A percentile compares a stretch with the other conserved stretches of the same genome.
phyloP scores from a whole-genome alignment of 768 basidiomycete species.

The Leccinum olivaceopallidum region DNA sequence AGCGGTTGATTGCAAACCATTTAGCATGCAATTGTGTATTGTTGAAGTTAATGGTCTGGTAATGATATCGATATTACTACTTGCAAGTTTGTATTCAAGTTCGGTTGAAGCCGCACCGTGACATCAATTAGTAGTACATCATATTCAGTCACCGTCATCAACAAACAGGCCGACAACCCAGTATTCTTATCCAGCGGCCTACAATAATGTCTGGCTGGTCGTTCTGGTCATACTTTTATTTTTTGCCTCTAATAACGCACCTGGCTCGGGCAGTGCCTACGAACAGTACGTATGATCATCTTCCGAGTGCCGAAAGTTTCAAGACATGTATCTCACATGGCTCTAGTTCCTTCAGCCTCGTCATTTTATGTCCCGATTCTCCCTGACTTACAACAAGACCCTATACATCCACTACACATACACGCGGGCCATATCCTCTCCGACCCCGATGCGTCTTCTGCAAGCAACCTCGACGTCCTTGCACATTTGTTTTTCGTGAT shows the following conservation, averaged over 20 bases:
- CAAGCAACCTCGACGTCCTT: constrained; percentile 57
- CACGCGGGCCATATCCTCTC: constrained; percentile 86
- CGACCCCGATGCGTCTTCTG: constrained; percentile 59
- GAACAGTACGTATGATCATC: constrained; percentile 39
- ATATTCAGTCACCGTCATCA: neutral
- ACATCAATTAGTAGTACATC: neutral
- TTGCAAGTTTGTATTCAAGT: neutral
- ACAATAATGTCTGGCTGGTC: constrained; percentile 4
- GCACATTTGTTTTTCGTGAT: constrained; percentile 89
- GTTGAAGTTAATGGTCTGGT: too few relatives aligned
- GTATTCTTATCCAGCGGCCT: constrained; percentile 1
- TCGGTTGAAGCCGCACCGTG: neutral
- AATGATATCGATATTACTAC: too few relatives aligned
- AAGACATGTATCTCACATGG: neutral
- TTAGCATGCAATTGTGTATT: too few relatives aligned
- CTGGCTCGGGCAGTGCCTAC: constrained; percentile 34
- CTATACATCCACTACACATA: constrained; percentile 69
- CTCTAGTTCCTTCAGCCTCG: constrained; percentile 71
- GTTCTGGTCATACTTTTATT: constrained; percentile 18
- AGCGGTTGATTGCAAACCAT: neutral
- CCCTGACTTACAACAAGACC: constrained; percentile 75
- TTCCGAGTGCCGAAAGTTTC: neutral
- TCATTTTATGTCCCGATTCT: constrained; percentile 80
- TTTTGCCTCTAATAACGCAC: constrained; percentile 16
- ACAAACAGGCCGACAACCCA: neutral